Evolutionary conservation across 176 grass and related monocot genomes (phyloP), one percentile per base, ranked within the genome.

Genomic region (Cymbopogon citratus): DNA sequence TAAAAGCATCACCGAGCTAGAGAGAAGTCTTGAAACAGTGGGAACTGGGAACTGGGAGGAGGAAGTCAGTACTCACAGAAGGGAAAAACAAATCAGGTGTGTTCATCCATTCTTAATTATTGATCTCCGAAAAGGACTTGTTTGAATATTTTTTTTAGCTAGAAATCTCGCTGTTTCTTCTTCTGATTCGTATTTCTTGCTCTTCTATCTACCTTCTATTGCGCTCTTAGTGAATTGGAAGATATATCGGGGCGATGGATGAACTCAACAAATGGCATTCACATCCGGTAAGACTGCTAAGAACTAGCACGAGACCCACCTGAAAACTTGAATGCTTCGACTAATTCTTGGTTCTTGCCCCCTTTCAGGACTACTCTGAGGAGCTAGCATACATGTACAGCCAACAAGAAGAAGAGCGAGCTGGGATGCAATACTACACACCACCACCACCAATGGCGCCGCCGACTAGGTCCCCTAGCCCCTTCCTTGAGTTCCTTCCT

Each of bases 191-290:
- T 54, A 59, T 3, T 5, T 63, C n/a, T 63, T 71, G 31, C 3
- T 12, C 14, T 31, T 83, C 23, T 64, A 71, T 45, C 43, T 78
- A 10, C 73, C 36, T 60, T 66, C n/a, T n/a, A n/a, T n/a, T 27
- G 24, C 45, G 13, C 16, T 31, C 46, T 16, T 46, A 40, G 25
- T 21, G 31, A 54, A 64, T 16, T 57, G 43, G 52, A 73, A 5
- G 56, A 74, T 40, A 46, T 26, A 71, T 71, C 7, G 11, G 61
- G 77, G 77, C 25, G 73, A 78, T 85, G 89, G 85, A 88, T 35
- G 57, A 80, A 56, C 46, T 38, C n/a, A 79, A 83, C 69, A 70
- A 59, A 63, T 91, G 89, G 89, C 81, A 63, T 23, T 24, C 85
- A 44, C 52, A 71, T 21, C 68, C 46, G 81, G 89, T 88, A 85